Conservation (phyloP, 768 basidiomycete genomes). For the Naematelia aurantialba region DNA sequence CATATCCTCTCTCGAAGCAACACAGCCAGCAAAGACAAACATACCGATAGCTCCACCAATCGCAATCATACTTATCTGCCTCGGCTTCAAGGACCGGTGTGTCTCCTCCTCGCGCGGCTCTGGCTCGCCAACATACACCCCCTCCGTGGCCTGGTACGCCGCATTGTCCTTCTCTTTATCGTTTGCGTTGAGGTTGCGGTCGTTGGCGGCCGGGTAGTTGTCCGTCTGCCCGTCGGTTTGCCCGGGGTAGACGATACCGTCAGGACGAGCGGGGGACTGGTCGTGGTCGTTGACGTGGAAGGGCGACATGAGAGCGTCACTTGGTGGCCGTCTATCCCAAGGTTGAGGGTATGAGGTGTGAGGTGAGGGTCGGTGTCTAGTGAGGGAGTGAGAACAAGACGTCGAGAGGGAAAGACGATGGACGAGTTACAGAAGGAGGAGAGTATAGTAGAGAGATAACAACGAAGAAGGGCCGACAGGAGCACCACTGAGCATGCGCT, state of each 20-base stretch:
- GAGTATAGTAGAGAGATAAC: no score
- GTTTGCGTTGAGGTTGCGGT: background rate
- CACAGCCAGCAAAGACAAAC: slow-evolving; percentile 5
- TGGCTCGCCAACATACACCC: slow-evolving; percentile 8
- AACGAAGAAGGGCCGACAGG: no score
- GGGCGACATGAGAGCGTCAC: no score
- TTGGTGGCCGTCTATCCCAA: no score
- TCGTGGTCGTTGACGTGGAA: background rate
- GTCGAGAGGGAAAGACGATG: background rate
- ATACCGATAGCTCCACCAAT: slow-evolving; percentile 48
- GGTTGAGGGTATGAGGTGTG: no score
- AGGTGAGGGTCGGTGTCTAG: no score
- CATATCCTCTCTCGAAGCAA: no score
- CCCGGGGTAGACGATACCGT: no score
- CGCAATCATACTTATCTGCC: slow-evolving; percentile 48
- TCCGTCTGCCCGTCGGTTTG: background rate
- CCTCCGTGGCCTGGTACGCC: background rate
- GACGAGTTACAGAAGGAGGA: background rate
- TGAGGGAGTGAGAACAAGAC: background rate
- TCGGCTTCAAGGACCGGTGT: slow-evolving; percentile 22
- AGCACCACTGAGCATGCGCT: no score
- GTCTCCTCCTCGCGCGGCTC: slow-evolving; percentile 28
- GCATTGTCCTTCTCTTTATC: background rate
- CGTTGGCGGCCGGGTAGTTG: background rate
- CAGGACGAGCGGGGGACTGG: no score